Evolutionary conservation across 1,139 yeast genomes (phyloP).

Genomic region (Casaregolazyma suthepensis): DNA sequence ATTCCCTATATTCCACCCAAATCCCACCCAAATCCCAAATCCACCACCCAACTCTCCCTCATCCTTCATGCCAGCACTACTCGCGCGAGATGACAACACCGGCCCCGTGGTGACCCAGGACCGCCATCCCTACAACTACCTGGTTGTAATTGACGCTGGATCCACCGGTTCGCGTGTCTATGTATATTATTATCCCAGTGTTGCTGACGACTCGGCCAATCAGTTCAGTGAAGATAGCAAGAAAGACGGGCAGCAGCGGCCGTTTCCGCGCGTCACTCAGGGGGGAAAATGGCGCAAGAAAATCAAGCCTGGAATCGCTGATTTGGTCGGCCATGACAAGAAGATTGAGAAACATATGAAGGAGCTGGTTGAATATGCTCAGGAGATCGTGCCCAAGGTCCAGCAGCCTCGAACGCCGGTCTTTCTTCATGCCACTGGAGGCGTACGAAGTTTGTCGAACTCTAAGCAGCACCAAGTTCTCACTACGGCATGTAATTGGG

Average conservation of each 20-base stretch:
- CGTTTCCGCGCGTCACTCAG: slow-evolving; percentile 40
- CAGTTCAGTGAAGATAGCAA: slow-evolving; percentile 12
- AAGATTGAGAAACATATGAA: slow-evolving; percentile 45
- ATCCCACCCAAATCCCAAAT: background rate
- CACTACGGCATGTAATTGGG: slow-evolving; percentile 49
- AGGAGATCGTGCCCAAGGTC: slow-evolving; percentile 53
- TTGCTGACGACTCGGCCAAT: slow-evolving; percentile 30
- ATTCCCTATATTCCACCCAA: too few species aligned
- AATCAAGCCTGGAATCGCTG: slow-evolving; percentile 62
- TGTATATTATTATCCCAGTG: slow-evolving; percentile 58
- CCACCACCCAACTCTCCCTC: background rate
- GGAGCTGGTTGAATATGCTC: slow-evolving; percentile 48
- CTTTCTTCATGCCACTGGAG: slow-evolving; percentile 75
- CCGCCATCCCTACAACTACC: slow-evolving; percentile 26
- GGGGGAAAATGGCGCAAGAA: slow-evolving; percentile 53
- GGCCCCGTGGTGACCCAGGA: slow-evolving; percentile 16
- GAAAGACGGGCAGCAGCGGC: slow-evolving; percentile 2
- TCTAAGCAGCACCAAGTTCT: slow-evolving; percentile 49
- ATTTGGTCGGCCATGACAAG: slow-evolving; percentile 46
- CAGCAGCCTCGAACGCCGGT: slow-evolving; percentile 71
- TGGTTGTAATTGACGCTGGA: slow-evolving; percentile 76
- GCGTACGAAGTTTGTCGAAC: slow-evolving; percentile 60
- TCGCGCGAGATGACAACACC: background rate
- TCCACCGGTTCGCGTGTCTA: slow-evolving; percentile 75
- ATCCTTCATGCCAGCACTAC: background rate